Conservation (phyloP, 73 alveolate species). For the Paramecium sonneborni region DNA sequence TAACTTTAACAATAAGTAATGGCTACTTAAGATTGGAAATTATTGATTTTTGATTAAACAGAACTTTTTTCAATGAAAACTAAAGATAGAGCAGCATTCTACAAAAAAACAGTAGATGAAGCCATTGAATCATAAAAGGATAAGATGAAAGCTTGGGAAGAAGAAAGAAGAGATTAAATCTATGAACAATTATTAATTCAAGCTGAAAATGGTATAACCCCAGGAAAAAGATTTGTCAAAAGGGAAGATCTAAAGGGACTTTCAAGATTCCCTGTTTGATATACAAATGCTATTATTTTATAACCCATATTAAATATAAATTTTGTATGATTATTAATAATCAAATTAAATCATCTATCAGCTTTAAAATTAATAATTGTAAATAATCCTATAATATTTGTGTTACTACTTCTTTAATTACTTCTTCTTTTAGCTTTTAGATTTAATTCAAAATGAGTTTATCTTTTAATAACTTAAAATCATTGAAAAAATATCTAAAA, state of each 20-base stretch:
- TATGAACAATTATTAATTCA: background rate
- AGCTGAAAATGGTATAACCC: background rate
- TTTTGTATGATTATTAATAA: too few relatives aligned
- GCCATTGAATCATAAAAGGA: conserved; percentile 23
- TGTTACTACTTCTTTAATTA: too few relatives aligned
- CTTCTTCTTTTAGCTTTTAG: too few relatives aligned
- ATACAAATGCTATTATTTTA: background rate
- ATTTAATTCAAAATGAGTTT: too few relatives aligned
- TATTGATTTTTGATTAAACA: background rate
- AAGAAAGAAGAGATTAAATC: conserved; percentile 19
- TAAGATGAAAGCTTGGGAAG: conserved; percentile 34
- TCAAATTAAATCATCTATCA: too few relatives aligned
- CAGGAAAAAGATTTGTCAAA: conserved; percentile 45
- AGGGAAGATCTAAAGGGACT: conserved; percentile 26
- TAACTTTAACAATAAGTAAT: background rate
- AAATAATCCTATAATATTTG: too few relatives aligned
- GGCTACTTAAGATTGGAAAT: conserved; percentile 34
- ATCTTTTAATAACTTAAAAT: too few relatives aligned
- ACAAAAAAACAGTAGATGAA: background rate
- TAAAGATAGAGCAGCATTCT: background rate
- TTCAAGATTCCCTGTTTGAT: conserved; percentile 28
- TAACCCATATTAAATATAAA: background rate
- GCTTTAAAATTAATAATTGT: too few relatives aligned
- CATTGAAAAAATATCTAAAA: too few relatives aligned
- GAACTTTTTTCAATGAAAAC: background rate